Base-by-base conservation (phyloP, 345 rosid species). In the Turritis glabra region DNA sequence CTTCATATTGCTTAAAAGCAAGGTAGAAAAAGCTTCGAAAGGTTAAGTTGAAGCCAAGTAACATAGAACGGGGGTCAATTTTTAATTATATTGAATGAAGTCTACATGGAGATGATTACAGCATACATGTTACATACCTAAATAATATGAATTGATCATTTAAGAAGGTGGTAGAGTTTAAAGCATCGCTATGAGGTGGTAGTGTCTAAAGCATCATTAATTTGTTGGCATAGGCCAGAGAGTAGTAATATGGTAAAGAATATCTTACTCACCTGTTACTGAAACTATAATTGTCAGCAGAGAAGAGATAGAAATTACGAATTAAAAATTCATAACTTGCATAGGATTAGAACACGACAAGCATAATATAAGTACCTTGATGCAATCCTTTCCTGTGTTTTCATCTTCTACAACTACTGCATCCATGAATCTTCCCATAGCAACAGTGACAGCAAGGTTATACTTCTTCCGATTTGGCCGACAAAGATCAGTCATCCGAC, bases 391-490 rank as follows among this genome's bases (percentile, higher is more conserved):
- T 72, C 97, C 98, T 0, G 94, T 92, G 67, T 61, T 80, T 85
- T 95, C 99, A 85, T 95, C 96, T 79, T 95, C 98, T 29, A 92
- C 99, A 60, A 95, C 97, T 46, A 92, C 94, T 3, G 98, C 93
- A 85, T 95, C 99, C 98, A 95, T 95, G 80, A 95, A 95, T 86
- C 75, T 90, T 29, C 99, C 99, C 99, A 95, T 95, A 30, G 96
- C 94, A 77, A 95, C 99, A 67, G 97, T 95, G 75, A 95, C 90
- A 69, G 98, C 99, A 80, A 95, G 96, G 79, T 95, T 89, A 82
- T 90, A 92, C 77, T 95, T 95, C 82, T 90, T 89, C 75, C 81
- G 89, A 41, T 89, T 89, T 80, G 99, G 98, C 83, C 90, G 87
- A 82, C 96, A 95, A 68, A 95, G 94, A 73, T 92, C 97, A 76